A percentile compares a stretch with the other conserved stretches of the same genome.
Conservation (phyloP, 2,329 filamentous ascomycete genomes). For the Bimuria novae-zelandiae region DNA sequence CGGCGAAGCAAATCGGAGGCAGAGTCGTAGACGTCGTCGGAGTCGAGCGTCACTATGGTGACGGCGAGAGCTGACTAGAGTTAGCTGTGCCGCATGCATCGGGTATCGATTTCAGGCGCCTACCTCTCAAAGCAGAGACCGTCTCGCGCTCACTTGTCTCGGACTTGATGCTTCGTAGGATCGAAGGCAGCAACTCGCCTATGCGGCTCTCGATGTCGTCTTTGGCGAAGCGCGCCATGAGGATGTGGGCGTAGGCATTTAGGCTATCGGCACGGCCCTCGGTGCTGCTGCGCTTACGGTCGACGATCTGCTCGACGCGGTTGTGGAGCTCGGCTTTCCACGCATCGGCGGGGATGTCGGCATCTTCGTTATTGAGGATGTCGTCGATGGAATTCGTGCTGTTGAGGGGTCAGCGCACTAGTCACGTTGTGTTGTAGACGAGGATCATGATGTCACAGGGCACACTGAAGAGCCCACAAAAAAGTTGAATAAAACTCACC, state of each 20-base stretch:
- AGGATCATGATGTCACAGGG: conserved; percentile 33
- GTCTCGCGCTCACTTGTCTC: conserved; percentile 72
- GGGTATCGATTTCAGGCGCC: not conserved
- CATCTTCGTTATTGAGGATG: conserved; percentile 57
- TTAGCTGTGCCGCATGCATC: conserved; percentile 18
- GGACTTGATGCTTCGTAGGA: conserved; percentile 72
- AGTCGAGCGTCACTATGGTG: conserved; percentile 69
- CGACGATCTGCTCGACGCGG: conserved; percentile 72
- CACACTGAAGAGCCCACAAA: conserved; percentile 14
- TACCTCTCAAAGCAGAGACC: conserved; percentile 68
- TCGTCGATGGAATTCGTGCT: conserved; percentile 72
- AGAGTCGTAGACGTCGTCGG: conserved; percentile 68
- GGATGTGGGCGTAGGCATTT: conserved; percentile 63
- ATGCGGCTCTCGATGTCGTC: conserved; percentile 64
- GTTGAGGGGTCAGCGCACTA: conserved; percentile 27
- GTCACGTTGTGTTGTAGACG: conserved; percentile 16
- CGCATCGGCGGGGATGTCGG: conserved; percentile 53
- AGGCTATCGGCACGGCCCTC: conserved; percentile 71
- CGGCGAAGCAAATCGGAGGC: conserved; percentile 63
- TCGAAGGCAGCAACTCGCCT: conserved; percentile 65
- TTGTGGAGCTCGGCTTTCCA: conserved; percentile 68
- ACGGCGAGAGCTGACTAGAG: conserved; percentile 62
- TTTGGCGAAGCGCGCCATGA: conserved; percentile 71
- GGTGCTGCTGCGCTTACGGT: conserved; percentile 77
- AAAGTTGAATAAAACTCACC: conserved; percentile 47